Percentiles rank a stretch among this genome's conserved stretches.
phyloP scores from a whole-genome alignment of 1,284 basidiomycete species.

The Apiotrichum mycotoxinovorans region DNA sequence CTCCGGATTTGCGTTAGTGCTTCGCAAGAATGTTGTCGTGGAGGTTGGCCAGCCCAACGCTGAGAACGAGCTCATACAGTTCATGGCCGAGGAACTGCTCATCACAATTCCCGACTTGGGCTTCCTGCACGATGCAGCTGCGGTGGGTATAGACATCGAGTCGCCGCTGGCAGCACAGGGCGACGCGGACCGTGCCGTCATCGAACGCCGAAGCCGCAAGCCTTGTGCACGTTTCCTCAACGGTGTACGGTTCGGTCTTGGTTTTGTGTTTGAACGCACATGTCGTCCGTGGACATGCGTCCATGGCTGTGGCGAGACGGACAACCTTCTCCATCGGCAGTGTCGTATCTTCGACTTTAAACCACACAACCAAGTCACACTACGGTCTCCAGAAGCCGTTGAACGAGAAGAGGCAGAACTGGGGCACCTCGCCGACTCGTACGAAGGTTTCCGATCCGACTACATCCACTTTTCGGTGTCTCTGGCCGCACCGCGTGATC shows the following conservation, averaged over 20 bases:
- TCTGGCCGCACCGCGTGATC: conserved; percentile 61
- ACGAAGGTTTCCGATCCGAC: conserved; percentile 83
- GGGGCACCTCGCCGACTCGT: conserved; percentile 66
- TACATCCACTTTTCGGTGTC: conserved; percentile 92
- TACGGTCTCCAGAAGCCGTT: conserved; percentile 57
- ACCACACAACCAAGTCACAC: conserved; percentile 74
- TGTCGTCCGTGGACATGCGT: conserved; percentile 69
- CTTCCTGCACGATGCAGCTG: conserved; percentile 52
- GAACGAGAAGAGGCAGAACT: conserved; percentile 29
- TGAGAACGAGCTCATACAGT: conserved; percentile 77
- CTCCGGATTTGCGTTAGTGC: conserved; percentile 84
- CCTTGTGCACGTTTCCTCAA: conserved; percentile 78
- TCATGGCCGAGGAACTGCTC: conserved; percentile 73
- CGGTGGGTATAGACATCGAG: conserved; percentile 43
- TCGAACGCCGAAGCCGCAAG: conserved; percentile 43
- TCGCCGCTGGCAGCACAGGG: not conserved
- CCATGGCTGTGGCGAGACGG: conserved; percentile 57
- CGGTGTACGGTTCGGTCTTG: conserved; percentile 88
- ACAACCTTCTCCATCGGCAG: conserved; percentile 64
- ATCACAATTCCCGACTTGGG: conserved; percentile 73
- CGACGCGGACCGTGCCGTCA: conserved; percentile 2
- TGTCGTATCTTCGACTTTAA: conserved; percentile 80
- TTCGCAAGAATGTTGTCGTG: conserved; percentile 72
- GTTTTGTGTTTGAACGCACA: conserved; percentile 76
- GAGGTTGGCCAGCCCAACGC: conserved; percentile 70